Evolutionary conservation across 2,329 filamentous ascomycete species (phyloP), one percentile per base, ranked within the genome.

Genomic region (Alternaria conjuncta): DNA sequence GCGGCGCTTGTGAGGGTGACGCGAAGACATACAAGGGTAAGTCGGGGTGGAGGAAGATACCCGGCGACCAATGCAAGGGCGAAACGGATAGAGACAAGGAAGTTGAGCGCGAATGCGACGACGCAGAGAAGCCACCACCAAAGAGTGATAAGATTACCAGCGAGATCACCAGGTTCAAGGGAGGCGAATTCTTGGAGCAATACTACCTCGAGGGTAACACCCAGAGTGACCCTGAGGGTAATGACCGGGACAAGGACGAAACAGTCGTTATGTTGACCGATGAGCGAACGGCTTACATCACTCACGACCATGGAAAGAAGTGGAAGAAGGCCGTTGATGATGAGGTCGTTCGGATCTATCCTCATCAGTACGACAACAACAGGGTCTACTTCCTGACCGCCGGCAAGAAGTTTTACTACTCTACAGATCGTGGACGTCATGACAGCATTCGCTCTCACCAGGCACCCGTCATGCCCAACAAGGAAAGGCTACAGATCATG

Each of bases 41-140:
- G 4, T 97, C 94, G 28, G 96, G 96, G 25, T 99, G 93, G 88
- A 90, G 95, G 63, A 86, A 95, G 70, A 98, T 99, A 64, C 95
- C 96, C 28, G 84, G 84, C 8, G 83, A 86, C 61, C 79, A 82
- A n/a, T 86, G 84, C 71, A 76, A 80, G 49, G 78, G 81, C 36
- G 79, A 79, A 13, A 78, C 78, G 9, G 75, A 80, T 32, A 80
- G 81, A 56, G 84, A 84, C 54, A 76, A 84, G 55, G 74, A 82
- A 13, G 86, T 93, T 13, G 90, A 97, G 70, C 87, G 89, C 64
- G 87, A 91, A 62, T 99, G 96, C 81, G 86, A 86, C 15, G 92
- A 96, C 13, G 76, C 78, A 10, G 62, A 71, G 15, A 69, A 64
- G 82, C 84, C 83, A 50, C 82, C 84, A 46, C 88, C 88, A 30